These are phyloP conservation scores for Rhynchosporium secalis DNA, from an alignment of 2,329 filamentous ascomycete genomes.

Conservation along the genomic window DNA sequence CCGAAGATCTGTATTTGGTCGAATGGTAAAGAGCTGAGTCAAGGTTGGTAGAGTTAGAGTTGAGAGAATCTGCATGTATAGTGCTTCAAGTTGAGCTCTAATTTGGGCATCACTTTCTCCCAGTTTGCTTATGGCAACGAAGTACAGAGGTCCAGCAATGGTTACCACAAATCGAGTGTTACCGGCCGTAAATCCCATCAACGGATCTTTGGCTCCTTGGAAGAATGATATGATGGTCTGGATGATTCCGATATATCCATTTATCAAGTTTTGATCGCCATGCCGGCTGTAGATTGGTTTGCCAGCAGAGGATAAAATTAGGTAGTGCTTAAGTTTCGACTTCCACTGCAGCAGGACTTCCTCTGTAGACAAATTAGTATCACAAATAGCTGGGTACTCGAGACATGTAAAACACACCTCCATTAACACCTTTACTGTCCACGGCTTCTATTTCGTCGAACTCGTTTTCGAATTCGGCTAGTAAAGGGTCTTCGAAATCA, in stretches of 20 bases:
- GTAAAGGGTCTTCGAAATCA: slow-evolving; percentile 51
- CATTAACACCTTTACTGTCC: slow-evolving; percentile 52
- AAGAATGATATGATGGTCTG: slow-evolving; percentile 99
- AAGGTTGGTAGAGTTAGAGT: slow-evolving; percentile 88
- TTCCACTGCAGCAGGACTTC: slow-evolving; percentile 71
- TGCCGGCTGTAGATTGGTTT: slow-evolving; percentile 98
- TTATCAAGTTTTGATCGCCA: slow-evolving; percentile 85
- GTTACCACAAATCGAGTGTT: slow-evolving; percentile 81
- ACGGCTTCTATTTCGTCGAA: slow-evolving; percentile 73
- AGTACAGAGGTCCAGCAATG: slow-evolving; percentile 83
- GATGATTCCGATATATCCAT: slow-evolving; percentile 89
- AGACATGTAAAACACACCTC: slow-evolving; percentile 46
- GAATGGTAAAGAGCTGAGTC: slow-evolving; percentile 81
- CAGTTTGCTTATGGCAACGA: slow-evolving; percentile 89
- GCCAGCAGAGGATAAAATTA: slow-evolving; percentile 92
- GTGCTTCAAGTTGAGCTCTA: slow-evolving; percentile 80
- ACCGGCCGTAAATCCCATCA: slow-evolving; percentile 85
- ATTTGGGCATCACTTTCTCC: slow-evolving; percentile 91
- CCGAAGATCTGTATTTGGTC: slow-evolving; percentile 91
- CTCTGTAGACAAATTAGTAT: slow-evolving; percentile 34
- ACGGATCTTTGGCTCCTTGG: slow-evolving; percentile 72
- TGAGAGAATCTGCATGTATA: slow-evolving; percentile 98
- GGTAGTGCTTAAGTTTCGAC: slow-evolving; percentile 92
- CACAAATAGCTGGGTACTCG: neutral
- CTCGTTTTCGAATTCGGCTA: slow-evolving; percentile 71